Conservation (phyloP, 768 basidiomycete species). For the Collybia sordida region DNA sequence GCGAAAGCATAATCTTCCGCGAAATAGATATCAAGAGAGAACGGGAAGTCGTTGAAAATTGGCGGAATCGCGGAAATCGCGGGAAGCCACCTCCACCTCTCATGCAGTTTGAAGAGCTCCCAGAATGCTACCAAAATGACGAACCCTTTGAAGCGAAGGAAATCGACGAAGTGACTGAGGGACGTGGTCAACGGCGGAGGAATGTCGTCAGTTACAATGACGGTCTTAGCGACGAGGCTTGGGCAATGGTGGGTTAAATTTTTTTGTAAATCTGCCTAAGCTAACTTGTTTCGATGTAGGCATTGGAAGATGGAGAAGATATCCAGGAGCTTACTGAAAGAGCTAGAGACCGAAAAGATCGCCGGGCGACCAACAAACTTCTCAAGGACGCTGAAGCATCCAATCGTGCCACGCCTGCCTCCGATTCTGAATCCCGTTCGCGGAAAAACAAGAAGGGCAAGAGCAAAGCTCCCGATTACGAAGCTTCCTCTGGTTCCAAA, state of each 20-base stretch:
- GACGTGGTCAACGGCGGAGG: constrained; percentile 82
- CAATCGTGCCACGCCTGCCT: constrained; percentile 62
- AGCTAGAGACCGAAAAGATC: constrained; percentile 62
- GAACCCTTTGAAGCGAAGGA: constrained; percentile 71
- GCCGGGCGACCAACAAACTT: constrained; percentile 59
- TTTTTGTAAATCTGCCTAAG: constrained; percentile 1
- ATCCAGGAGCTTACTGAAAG: constrained; percentile 71
- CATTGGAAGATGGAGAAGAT: constrained; percentile 81
- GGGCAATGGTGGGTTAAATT: constrained; percentile 65
- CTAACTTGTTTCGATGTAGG: constrained; percentile 34
- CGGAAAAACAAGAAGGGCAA: constrained; percentile 69
- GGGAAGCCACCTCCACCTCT: constrained; percentile 77
- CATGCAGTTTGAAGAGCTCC: constrained; percentile 87
- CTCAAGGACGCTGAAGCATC: constrained; percentile 60
- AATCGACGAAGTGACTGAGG: constrained; percentile 66
- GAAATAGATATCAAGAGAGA: constrained; percentile 83
- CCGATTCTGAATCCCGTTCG: constrained; percentile 56
- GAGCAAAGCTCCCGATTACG: constrained; percentile 52
- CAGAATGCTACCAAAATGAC: constrained; percentile 86
- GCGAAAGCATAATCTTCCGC: constrained; percentile 75
- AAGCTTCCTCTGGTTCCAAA: constrained; percentile 56
- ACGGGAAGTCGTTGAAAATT: constrained; percentile 57
- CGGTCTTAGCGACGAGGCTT: constrained; percentile 91
- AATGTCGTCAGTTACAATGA: constrained; percentile 91
- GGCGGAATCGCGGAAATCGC: constrained; percentile 73